These are phyloP conservation scores for Wickerhamiella kurtzmanii DNA, from an alignment of 805 yeast species.

Conservation along the genomic window DNA sequence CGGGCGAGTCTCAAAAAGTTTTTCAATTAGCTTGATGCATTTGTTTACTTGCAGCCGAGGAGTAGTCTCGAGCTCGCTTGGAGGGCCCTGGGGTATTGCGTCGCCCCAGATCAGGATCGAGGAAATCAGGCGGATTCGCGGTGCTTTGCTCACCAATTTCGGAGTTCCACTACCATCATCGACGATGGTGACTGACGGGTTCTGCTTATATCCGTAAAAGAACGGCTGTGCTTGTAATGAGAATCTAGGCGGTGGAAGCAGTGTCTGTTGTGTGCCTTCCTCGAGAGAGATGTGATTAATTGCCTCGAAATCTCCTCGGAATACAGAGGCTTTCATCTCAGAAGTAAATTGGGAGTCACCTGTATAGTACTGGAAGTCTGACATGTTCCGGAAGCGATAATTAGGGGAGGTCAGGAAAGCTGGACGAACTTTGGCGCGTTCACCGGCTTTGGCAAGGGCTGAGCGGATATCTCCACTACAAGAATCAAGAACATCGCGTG, in stretches of 20 bases:
- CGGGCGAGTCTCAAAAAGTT: constrained; percentile 57
- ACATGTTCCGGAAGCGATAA: constrained; percentile 68
- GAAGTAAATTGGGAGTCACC: constrained; percentile 39
- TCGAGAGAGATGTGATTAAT: constrained; percentile 28
- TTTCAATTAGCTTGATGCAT: constrained; percentile 27
- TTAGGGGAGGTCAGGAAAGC: constrained; percentile 54
- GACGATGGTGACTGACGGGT: constrained; percentile 41
- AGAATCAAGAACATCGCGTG: constrained; percentile 19
- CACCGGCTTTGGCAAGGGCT: constrained; percentile 51
- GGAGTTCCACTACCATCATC: constrained; percentile 38
- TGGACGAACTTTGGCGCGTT: constrained; percentile 40
- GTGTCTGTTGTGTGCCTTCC: constrained; percentile 34
- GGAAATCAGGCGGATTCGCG: constrained; percentile 23
- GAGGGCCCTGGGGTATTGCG: constrained; percentile 22
- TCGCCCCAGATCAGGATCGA: constrained; percentile 26
- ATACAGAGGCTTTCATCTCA: constrained; percentile 30
- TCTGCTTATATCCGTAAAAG: constrained; percentile 63
- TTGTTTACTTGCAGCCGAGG: constrained; percentile 30
- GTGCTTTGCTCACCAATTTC: constrained; percentile 23
- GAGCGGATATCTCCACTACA: constrained; percentile 33
- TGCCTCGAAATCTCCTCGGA: constrained; percentile 30
- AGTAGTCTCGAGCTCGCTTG: constrained; percentile 29
- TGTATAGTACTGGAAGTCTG: constrained; percentile 71
- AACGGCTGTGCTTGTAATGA: constrained; percentile 66
- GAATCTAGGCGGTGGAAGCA: constrained; percentile 80